Evolutionary conservation across 441 rosid genomes (phyloP).

Genomic region (Adansonia gregorii): DNA sequence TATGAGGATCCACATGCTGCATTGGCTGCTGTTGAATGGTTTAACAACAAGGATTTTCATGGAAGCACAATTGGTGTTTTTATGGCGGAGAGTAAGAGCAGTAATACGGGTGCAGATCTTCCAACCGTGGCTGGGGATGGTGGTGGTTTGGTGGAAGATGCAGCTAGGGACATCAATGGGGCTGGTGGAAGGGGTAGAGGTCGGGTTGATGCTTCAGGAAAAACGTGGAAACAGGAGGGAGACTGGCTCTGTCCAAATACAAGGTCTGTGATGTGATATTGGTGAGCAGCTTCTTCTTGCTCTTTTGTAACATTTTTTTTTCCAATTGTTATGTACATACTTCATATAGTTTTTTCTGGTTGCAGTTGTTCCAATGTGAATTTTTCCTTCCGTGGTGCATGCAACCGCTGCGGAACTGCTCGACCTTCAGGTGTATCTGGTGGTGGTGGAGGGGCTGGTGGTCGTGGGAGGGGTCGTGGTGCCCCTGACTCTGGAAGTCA

Average conservation of each 20-base stretch:
- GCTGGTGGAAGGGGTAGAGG: conserved; percentile 78
- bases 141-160: conserved; percentile 52
- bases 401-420: conserved; percentile 94
- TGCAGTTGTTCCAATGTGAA: conserved; percentile 93
- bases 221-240: conserved; percentile 95
- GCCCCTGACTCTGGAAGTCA: conserved; percentile 51
- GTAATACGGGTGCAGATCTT: conserved; percentile 45
- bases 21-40: conserved; percentile 94
- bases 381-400: conserved; percentile 95
- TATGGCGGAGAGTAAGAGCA: conserved; percentile 78
- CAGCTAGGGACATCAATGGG: conserved; percentile 44
- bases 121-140: conserved; percentile 43
- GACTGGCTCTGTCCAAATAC: conserved; percentile 99
- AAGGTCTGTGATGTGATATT: conserved; percentile 99
- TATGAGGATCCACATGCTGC: conserved; percentile 99
- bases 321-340: conserved; percentile 17
- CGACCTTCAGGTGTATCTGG: conserved; percentile 88
- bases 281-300: conserved; percentile 98
- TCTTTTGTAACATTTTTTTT: conserved; percentile 41
- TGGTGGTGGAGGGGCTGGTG: conserved; percentile 69
- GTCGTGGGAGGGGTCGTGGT: conserved; percentile 86
- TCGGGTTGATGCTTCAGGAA: conserved; percentile 68
- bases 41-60: conserved; percentile 91
- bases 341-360: conserved; percentile 37
- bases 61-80: conserved; percentile 79